A percentile compares a stretch with the other conserved stretches of the same genome.
phyloP scores from a whole-genome alignment of 306 rosid genomes.

The Pyrus betulifolia region DNA sequence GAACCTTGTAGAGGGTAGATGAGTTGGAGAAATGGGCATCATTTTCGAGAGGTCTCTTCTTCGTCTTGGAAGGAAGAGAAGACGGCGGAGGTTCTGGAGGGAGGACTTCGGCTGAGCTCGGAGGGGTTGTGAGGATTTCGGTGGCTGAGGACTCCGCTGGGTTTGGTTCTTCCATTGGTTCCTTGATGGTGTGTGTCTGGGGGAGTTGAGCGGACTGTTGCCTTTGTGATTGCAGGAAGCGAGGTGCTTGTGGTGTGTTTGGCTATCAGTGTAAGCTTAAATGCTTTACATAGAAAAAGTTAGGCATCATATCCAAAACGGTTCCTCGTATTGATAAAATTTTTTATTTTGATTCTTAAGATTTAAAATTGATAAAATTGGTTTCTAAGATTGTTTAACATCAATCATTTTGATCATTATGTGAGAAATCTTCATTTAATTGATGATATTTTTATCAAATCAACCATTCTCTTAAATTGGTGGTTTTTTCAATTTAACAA shows the following conservation, averaged over 20 bases:
- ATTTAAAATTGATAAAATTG: no score
- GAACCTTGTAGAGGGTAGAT: not conserved
- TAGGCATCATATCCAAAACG: no score
- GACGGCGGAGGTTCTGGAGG: conserved; percentile 14
- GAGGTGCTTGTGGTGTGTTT: not conserved
- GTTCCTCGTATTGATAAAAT: no score
- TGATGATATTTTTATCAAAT: no score
- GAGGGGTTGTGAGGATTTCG: conserved; percentile 13
- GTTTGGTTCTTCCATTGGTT: not conserved
- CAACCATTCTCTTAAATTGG: no score
- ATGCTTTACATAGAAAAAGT: no score
- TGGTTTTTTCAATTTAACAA: no score
- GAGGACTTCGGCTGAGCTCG: conserved; percentile 5
- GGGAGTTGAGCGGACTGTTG: not conserved
- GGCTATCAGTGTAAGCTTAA: not conserved
- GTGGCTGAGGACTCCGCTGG: not conserved
- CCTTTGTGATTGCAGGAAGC: not conserved
- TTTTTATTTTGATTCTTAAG: no score
- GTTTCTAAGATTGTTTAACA: no score
- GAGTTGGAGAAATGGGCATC: conserved; percentile 9
- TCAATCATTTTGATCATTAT: no score
- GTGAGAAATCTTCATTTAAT: fast-evolving
- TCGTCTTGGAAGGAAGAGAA: conserved; percentile 21
- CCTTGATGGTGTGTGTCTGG: conserved; percentile 7
- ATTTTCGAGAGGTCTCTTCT: conserved; percentile 45